Percentiles rank a stretch among this genome's conserved stretches.
phyloP scores from a whole-genome alignment of 2,329 filamentous ascomycete species.

The Monilinia laxa region DNA sequence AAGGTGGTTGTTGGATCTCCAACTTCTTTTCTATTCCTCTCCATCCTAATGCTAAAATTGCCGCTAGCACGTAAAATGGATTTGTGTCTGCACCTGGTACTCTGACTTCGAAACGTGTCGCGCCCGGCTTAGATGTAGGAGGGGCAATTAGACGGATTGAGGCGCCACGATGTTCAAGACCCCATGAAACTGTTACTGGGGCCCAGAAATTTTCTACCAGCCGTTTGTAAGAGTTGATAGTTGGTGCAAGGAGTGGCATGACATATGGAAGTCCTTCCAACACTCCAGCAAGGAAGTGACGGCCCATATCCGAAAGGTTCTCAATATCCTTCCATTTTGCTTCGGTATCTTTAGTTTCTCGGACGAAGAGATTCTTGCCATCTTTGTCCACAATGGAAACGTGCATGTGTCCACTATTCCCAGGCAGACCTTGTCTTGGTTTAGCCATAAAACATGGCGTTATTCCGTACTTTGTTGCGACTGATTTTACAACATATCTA shows the following conservation, averaged over 20 bases:
- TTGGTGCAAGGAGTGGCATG: constrained; percentile 93
- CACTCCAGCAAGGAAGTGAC: constrained; percentile 89
- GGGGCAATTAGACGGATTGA: constrained; percentile 88
- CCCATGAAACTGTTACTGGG: constrained; percentile 96
- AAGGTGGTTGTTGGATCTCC: constrained; percentile 74
- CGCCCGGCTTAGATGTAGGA: constrained; percentile 78
- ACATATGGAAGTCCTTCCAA: constrained; percentile 87
- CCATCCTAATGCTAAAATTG: constrained; percentile 85
- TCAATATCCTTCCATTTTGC: constrained; percentile 73
- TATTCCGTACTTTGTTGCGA: constrained; percentile 83
- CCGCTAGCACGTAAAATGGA: constrained; percentile 80
- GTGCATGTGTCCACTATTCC: constrained; percentile 96
- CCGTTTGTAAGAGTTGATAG: constrained; percentile 96
- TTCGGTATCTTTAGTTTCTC: constrained; percentile 68
- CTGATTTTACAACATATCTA: constrained; percentile 81
- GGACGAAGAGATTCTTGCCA: constrained; percentile 82
- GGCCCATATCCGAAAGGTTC: constrained; percentile 80
- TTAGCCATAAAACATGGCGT: constrained; percentile 99
- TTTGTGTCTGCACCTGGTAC: constrained; percentile 95
- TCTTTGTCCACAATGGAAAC: constrained; percentile 78
- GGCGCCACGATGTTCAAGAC: constrained; percentile 89
- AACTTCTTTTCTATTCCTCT: constrained; percentile 91
- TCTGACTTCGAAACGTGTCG: constrained; percentile 88
- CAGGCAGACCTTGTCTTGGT: constrained; percentile 83
- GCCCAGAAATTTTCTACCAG: constrained; percentile 99